Base-by-base conservation (phyloP, 2,329 filamentous ascomycete genomes). In the Clonostachys chloroleuca region DNA sequence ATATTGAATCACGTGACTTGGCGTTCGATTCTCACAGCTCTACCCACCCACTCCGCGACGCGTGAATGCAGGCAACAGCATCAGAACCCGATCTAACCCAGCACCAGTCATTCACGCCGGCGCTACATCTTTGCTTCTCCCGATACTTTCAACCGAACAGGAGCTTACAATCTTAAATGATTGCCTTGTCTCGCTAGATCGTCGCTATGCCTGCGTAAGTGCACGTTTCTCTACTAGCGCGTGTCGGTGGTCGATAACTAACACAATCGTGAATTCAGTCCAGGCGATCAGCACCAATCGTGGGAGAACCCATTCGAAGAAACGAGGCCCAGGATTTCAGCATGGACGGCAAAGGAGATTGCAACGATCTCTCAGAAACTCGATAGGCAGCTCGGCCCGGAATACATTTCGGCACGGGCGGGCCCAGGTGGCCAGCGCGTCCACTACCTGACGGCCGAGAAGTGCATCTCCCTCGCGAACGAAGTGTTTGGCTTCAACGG, bases 401-500 rank as follows among this genome's bases (percentile, higher is more conserved):
- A 99, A 69, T 99, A 95, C 65, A 89, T 99, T 49, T 97, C 92
- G 3, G 82, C 89, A 40, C 80, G 94, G 59, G 76, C 87, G 13
- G 94, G 94, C 3, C 86, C 91, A 12, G 87, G 85, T 10, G 92
- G 92, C 44, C 81, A 86, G 53, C 92, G 88, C 62, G 88, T 99
- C 16, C 90, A 95, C 64, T 99, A 99, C 67, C 77, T 99, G 45
- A 84, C 91, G n/a, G 92, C 91, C 2, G 92, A 97, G 62, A 99
- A 99, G 71, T 92, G 88, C 61, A 99, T 99, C 64, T 87, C 89
- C 49, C 84, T 96, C 45, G 92, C 92, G 46, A 96, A 96, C 59
- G 89, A 96, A 64, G 85, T 96, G 1, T 96, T 96, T 69, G 92
- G 92, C 10, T 96, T 96, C 74, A 96, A 96, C 68, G 92, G 92